Percentiles rank a stretch among this genome's conserved stretches.
Conservation (phyloP, 345 rosid species). For the Punica granatum region DNA sequence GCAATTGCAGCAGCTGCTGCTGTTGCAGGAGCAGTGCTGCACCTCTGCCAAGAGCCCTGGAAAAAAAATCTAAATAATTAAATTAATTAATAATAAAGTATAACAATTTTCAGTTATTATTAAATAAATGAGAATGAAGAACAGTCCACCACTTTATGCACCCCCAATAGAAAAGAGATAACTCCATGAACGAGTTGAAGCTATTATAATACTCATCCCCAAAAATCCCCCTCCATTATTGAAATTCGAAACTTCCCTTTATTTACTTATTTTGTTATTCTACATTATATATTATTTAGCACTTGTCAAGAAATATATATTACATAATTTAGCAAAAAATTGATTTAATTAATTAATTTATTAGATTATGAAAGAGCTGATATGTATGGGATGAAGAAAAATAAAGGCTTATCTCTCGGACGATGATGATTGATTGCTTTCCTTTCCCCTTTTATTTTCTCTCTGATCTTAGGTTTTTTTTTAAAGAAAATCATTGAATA, state of each 20-base stretch:
- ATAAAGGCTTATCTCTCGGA: background rate
- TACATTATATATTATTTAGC: too few species aligned
- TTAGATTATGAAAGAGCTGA: background rate
- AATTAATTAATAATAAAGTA: background rate
- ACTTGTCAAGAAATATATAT: background rate
- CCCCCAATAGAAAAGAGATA: background rate
- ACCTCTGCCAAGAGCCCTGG: background rate
- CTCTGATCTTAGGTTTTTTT: background rate
- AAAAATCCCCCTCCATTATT: background rate
- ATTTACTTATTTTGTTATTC: too few species aligned
- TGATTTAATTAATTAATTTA: background rate
- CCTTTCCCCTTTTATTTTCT: constrained; percentile 1
- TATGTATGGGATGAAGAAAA: background rate
- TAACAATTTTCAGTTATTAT: background rate
- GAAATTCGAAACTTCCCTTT: background rate
- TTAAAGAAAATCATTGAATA: too few species aligned
- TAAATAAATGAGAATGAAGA: background rate
- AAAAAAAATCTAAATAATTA: background rate
- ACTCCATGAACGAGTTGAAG: background rate
- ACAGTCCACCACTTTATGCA: constrained; percentile 7
- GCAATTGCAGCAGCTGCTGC: constrained; percentile 16
- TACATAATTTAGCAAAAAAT: background rate
- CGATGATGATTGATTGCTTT: background rate
- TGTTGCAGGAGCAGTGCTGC: constrained; percentile 16
- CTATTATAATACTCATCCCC: background rate